Percentiles rank a stretch among this genome's conserved stretches.
Conservation (phyloP, 805 yeast genomes). For the Spathaspora boniae region DNA sequence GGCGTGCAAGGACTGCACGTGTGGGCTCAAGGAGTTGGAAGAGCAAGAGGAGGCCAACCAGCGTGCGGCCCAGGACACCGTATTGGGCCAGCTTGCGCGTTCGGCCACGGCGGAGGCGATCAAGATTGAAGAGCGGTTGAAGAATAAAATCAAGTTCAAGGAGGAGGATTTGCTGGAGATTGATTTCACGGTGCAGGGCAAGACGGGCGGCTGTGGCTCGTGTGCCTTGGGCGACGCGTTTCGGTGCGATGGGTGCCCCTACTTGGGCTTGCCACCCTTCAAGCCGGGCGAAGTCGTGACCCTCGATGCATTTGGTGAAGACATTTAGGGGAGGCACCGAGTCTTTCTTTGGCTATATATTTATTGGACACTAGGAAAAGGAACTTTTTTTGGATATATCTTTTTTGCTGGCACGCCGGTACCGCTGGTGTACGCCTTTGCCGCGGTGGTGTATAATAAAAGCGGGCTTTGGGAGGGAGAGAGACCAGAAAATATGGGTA, state of each 20-base stretch:
- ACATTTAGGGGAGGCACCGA: constrained; percentile 43
- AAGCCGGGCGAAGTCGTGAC: constrained; percentile 93
- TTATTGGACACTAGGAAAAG: no score
- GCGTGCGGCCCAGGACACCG: constrained; percentile 41
- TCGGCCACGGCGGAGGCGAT: constrained; percentile 53
- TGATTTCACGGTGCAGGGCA: constrained; percentile 95
- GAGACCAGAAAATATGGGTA: no score
- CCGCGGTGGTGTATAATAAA: no score
- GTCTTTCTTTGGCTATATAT: no score
- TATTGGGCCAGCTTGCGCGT: constrained; percentile 46
- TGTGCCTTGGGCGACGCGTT: constrained; percentile 98
- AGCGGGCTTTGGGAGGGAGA: no score
- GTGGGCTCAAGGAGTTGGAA: constrained; percentile 91
- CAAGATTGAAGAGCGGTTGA: constrained; percentile 48
- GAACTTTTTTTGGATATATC: no score
- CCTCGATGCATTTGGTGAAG: constrained; percentile 73
- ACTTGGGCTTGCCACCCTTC: constrained; percentile 94
- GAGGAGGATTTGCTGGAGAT: constrained; percentile 80
- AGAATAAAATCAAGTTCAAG: constrained; percentile 49
- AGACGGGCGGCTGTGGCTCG: constrained; percentile 96
- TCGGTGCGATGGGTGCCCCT: constrained; percentile 98
- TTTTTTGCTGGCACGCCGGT: no score
- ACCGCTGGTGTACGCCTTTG: no score
- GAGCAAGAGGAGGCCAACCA: constrained; percentile 53
- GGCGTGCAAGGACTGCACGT: constrained; percentile 97